Conservation (phyloP, 306 rosid genomes). For the Acmispon strigosus region DNA sequence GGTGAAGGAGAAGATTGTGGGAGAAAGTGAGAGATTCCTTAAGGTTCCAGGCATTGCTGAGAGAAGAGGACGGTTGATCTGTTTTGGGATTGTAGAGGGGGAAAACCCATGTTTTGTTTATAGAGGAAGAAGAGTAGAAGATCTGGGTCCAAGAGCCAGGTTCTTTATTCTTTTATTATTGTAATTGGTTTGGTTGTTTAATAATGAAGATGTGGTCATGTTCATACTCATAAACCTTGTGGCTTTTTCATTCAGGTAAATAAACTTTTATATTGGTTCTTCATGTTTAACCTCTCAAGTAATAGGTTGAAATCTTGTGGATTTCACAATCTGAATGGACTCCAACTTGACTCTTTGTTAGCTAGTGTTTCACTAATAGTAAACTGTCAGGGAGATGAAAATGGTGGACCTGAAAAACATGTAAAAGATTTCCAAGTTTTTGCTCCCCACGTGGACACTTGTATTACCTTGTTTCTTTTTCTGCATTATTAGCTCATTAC, state of each 20-base stretch:
- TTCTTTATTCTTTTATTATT: slow-evolving; percentile 50
- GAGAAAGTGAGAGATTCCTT: slow-evolving; percentile 67
- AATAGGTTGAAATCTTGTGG: slow-evolving; percentile 22
- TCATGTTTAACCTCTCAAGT: slow-evolving; percentile 21
- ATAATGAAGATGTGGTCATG: slow-evolving; percentile 36
- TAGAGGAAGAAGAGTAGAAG: slow-evolving; percentile 63
- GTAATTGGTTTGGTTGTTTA: slow-evolving; percentile 37
- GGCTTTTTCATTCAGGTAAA: slow-evolving; percentile 17
- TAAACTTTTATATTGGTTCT: slow-evolving; percentile 3
- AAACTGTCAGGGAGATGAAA: slow-evolving; percentile 21
- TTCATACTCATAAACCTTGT: slow-evolving; percentile 26
- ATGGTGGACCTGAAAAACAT: slow-evolving; percentile 33
- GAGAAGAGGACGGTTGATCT: slow-evolving; percentile 54
- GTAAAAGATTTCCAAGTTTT: slow-evolving; percentile 23
- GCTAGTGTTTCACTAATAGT: slow-evolving; percentile 18
- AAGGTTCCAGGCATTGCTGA: slow-evolving; percentile 81
- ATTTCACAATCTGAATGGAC: slow-evolving; percentile 25
- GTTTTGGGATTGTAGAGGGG: slow-evolving; percentile 90
- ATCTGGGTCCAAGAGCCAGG: slow-evolving; percentile 63
- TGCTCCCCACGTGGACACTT: slow-evolving; percentile 36
- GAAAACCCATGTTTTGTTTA: slow-evolving; percentile 96
- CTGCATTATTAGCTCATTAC: slow-evolving; percentile 26
- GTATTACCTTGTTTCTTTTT: slow-evolving; percentile 23
- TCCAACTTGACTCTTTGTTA: slow-evolving; percentile 25
- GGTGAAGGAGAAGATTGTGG: slow-evolving; percentile 50